A percentile compares a stretch with the other conserved stretches of the same genome.
Conservation (phyloP, 345 rosid genomes). For the Ricinus communis region DNA sequence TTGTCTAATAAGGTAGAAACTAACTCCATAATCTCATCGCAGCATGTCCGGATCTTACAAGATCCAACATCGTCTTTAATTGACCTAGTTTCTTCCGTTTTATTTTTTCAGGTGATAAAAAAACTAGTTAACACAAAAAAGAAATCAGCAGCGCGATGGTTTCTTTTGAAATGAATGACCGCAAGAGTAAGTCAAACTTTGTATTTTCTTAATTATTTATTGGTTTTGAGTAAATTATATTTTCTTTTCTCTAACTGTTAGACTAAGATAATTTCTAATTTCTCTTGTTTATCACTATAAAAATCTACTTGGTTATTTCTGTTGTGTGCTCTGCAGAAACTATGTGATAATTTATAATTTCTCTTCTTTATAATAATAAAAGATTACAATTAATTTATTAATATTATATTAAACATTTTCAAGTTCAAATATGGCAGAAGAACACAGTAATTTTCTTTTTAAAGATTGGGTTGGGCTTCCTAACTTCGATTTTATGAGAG, state of each 20-base stretch:
- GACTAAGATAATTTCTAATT: neutral
- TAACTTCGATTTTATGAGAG: neutral
- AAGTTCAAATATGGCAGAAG: too few relatives aligned
- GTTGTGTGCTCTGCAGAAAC: too few relatives aligned
- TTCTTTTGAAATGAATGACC: constrained; percentile 61
- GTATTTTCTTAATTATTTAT: neutral
- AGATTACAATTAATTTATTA: too few relatives aligned
- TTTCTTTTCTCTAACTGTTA: neutral
- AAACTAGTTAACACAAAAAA: constrained; percentile 3
- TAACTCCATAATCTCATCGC: neutral
- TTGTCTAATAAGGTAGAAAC: too few relatives aligned
- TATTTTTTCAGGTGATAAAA: neutral
- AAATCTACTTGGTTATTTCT: neutral
- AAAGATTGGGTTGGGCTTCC: too few relatives aligned
- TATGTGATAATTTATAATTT: too few relatives aligned
- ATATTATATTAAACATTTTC: too few relatives aligned
- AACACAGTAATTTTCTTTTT: too few relatives aligned
- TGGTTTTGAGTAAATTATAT: neutral
- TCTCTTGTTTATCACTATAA: neutral
- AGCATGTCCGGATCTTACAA: neutral
- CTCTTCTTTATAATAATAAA: too few relatives aligned
- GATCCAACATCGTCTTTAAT: neutral
- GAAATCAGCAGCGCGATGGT: constrained; percentile 34
- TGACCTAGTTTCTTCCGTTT: neutral
- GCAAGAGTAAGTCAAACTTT: constrained; percentile 43